These are phyloP conservation scores for Spiromastix sp. DNA, from an alignment of 2,329 filamentous ascomycete species.

Conservation along the genomic window DNA sequence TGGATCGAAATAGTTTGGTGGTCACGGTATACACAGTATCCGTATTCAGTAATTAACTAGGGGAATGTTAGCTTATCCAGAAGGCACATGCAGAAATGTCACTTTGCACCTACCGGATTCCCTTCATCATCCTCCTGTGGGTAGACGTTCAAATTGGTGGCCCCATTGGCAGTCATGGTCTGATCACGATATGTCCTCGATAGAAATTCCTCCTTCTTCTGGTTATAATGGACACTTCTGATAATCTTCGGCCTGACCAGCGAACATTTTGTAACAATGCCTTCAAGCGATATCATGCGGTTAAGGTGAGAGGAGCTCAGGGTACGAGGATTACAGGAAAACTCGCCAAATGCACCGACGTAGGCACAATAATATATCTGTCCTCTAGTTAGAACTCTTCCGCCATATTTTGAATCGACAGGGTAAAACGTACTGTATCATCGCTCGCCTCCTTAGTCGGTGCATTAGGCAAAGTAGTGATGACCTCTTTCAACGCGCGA, in stretches of 20 bases:
- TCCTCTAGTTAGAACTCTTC: neutral
- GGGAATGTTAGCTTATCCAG: neutral
- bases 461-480: constrained; percentile 66
- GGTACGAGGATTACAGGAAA: constrained; percentile 87
- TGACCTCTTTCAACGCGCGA: constrained; percentile 76
- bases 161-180: constrained; percentile 84
- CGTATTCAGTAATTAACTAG: constrained; percentile 81
- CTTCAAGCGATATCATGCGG: constrained; percentile 93
- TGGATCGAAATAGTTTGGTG: constrained; percentile 98
- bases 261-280: constrained; percentile 93
- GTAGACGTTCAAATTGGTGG: constrained; percentile 83
- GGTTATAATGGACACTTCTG: constrained; percentile 94
- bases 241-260: constrained; percentile 95
- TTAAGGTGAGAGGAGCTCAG: constrained; percentile 83
- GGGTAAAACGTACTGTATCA: constrained; percentile 51
- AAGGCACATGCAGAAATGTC: constrained; percentile 1
- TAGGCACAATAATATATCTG: constrained; percentile 87
- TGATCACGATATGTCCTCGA: constrained; percentile 89
- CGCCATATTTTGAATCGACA: neutral
- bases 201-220: constrained; percentile 74
- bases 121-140: constrained; percentile 88
- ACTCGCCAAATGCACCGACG: constrained; percentile 89
- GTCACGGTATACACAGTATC: constrained; percentile 88
- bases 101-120: constrained; percentile 51
- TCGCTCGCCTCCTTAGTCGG: constrained; percentile 64